phyloP scores from a whole-genome alignment of 78 protist species.

The Neovahlkampfia damariscottae region DNA sequence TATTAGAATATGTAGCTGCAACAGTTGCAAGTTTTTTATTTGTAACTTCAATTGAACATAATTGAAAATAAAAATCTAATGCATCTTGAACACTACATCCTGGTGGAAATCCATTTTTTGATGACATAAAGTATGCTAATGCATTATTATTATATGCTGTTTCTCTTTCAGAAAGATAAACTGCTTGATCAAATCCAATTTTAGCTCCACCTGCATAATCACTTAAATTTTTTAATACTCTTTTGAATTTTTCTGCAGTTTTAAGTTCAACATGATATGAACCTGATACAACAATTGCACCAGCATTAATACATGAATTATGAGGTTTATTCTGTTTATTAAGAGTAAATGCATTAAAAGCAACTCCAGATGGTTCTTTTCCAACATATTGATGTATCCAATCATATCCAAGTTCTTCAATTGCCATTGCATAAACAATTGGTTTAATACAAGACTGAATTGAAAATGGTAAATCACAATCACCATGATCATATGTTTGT shows the following conservation, averaged over 20 bases:
- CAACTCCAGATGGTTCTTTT: constrained; percentile 20
- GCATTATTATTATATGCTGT: constrained; percentile 17
- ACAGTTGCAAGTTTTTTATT: neutral
- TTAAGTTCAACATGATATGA: neutral
- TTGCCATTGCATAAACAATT: constrained; percentile 12
- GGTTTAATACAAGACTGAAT: constrained; percentile 14
- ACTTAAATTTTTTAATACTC: neutral
- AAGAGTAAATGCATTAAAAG: neutral
- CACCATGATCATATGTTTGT: constrained; percentile 10
- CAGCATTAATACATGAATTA: constrained; percentile 23
- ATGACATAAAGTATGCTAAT: constrained; percentile 12
- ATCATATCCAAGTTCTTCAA: constrained; percentile 16
- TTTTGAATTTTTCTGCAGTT: neutral
- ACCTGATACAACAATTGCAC: constrained; percentile 7
- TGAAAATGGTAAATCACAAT: neutral
- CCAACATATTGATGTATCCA: constrained; percentile 26
- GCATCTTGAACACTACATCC: neutral
- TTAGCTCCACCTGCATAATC: constrained; percentile 9
- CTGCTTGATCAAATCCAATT: constrained; percentile 7
- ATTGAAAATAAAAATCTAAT: constrained; percentile 13
- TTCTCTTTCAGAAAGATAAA: constrained; percentile 2
- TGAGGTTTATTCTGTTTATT: constrained; percentile 8
- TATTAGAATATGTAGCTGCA: constrained; percentile 39
- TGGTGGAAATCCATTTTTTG: neutral
- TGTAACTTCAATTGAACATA: constrained; percentile 12